Evolutionary conservation across 495 filamentous ascomycete genomes (phyloP), one percentile per base, ranked within the genome.

Genomic region (Delitschia confertaspora): DNA sequence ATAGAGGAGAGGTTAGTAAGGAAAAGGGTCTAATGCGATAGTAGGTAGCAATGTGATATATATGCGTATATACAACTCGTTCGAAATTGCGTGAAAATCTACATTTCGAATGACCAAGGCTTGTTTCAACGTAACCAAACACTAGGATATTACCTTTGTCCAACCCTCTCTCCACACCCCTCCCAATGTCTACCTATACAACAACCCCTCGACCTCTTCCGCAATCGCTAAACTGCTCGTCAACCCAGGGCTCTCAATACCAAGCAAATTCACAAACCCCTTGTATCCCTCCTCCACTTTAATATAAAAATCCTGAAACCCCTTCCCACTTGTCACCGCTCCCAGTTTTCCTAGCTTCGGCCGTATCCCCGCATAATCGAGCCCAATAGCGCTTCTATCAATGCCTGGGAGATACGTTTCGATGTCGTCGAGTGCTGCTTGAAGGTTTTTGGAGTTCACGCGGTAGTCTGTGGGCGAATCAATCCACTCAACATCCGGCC

Each of bases 401-500:
- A 96, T 65, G 8, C 62, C 66, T 0, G 91, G 91, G 21, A 96
- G 64, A 60, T 93, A 98, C 6, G 72, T 69, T 55, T 72, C 64
- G 37, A 98, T 93, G 61, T 82, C 84, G 11, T 67, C 65, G 0
- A 89, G 55, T 0, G 89, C 87, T 38, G 74, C 67, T n/a, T 60
- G 49, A 38, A 93, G 63, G 2, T 83, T 66, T n/a, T 66, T 65
- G 29, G 66, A 62, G 49, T 69, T 74, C 14, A 75, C 68, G 6
- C 73, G 70, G 26, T 77, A 64, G 50, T 82, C 76, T 19, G 52
- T 62, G 0, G 81, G 72, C 26, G 75, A 72, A 30, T 76, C 69
- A 1, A 93, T 78, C 91, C 93, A 96, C 61, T 96, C 88, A 9
- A 95, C 85, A 56, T 98, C 91, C 0, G 91, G 91, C 0, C 91